Percentiles rank a stretch among this genome's conserved stretches.
phyloP scores from a whole-genome alignment of 768 basidiomycete genomes.

The Tylopilus subfusipes region DNA sequence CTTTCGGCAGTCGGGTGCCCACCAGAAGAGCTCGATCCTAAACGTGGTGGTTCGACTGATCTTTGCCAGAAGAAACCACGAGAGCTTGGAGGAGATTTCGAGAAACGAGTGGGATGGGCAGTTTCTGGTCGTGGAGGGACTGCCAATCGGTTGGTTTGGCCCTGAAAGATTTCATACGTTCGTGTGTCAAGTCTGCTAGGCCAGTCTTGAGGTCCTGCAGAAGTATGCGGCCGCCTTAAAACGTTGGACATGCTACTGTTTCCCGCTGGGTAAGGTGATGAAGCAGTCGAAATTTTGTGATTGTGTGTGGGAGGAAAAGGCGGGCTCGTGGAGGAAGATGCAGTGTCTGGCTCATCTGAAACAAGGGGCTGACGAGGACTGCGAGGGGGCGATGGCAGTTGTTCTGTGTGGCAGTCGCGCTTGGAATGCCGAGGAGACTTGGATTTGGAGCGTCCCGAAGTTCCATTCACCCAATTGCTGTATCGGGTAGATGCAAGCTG shows the following conservation, averaged over 20 bases:
- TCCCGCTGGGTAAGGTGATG: slow-evolving; percentile 30
- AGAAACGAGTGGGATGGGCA: slow-evolving; percentile 15
- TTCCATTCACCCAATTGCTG: slow-evolving; percentile 37
- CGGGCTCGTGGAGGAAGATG: slow-evolving; percentile 1
- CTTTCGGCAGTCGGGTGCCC: slow-evolving; percentile 31
- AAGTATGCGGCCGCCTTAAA: slow-evolving; percentile 64
- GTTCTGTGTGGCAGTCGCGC: slow-evolving; percentile 27
- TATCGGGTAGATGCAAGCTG: slow-evolving; percentile 60
- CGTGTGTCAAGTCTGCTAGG: slow-evolving; percentile 28
- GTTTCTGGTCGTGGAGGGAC: slow-evolving; percentile 28
- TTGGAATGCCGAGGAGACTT: slow-evolving; percentile 52
- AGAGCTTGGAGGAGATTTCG: slow-evolving; percentile 11
- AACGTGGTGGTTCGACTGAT: slow-evolving; percentile 26
- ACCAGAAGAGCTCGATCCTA: slow-evolving; percentile 45
- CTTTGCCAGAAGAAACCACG: slow-evolving; percentile 21
- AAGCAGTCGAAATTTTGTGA: slow-evolving; percentile 29
- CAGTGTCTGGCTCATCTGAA: slow-evolving; percentile 7
- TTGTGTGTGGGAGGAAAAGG: slow-evolving; percentile 16
- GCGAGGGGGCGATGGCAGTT: slow-evolving; percentile 41
- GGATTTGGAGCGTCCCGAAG: slow-evolving; percentile 45
- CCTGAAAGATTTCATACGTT: slow-evolving; percentile 11
- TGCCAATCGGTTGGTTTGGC: slow-evolving; percentile 12
- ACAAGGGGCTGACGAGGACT: slow-evolving; percentile 21
- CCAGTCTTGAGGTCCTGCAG: slow-evolving; percentile 66
- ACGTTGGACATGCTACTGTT: slow-evolving; percentile 29